Conservation (phyloP, 805 yeast species). For the Torulaspora indica region DNA sequence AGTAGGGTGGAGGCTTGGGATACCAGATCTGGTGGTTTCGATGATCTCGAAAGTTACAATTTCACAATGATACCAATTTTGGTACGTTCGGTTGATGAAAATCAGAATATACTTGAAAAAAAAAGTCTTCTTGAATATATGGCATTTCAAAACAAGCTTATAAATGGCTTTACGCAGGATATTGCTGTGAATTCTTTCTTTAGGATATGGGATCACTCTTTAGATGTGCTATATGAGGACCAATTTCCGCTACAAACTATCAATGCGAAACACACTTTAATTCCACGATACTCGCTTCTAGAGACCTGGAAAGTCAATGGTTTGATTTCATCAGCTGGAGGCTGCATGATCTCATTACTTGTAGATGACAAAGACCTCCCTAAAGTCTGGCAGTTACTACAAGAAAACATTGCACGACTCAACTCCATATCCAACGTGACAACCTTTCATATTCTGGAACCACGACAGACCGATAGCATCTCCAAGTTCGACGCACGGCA, state of each 20-base stretch:
- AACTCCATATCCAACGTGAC: conserved; percentile 17
- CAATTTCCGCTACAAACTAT: conserved; percentile 39
- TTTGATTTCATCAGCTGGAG: conserved; percentile 39
- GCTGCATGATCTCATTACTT: conserved; percentile 38
- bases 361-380: conserved; percentile 17
- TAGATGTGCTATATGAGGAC: conserved; percentile 32
- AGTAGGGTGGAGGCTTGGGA: conserved; percentile 17
- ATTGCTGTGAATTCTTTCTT: conserved; percentile 40
- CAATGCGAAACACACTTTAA: conserved; percentile 28
- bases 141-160: conserved; percentile 34
- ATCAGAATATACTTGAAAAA: conserved; percentile 34
- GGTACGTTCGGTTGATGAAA: conserved; percentile 17
- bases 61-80: conserved; percentile 26
- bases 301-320: conserved; percentile 44
- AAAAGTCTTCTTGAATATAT: conserved; percentile 36
- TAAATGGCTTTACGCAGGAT: conserved; percentile 19
- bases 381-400: conserved; percentile 26
- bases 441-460: conserved; percentile 18
- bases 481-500: conserved; percentile 6
- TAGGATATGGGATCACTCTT: conserved; percentile 41
- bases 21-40: conserved; percentile 9
- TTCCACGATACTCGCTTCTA: conserved; percentile 33
- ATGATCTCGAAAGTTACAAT: conserved; percentile 27
- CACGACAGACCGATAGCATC: conserved; percentile 5
- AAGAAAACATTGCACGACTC: conserved; percentile 30